phyloP scores from a whole-genome alignment of 2,329 filamentous ascomycete species.

The Orbilia ellipsospora region DNA sequence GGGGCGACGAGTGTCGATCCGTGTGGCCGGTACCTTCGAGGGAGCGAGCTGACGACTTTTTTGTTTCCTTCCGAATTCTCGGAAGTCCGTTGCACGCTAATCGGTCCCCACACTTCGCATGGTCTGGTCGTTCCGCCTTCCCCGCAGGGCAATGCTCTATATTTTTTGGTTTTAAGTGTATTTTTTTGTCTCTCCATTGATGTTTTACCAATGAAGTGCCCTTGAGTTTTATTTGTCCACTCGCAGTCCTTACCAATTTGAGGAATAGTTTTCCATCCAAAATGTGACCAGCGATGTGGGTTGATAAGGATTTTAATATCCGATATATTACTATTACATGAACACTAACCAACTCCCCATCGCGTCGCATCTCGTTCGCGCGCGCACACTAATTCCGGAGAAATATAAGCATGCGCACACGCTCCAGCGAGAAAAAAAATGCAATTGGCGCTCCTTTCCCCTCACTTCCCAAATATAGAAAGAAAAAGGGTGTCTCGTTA shows the following conservation, averaged over 20 bases:
- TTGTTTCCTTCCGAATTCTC: not conserved
- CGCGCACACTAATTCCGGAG: not conserved
- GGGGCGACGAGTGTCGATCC: not conserved
- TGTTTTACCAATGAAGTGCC: not conserved
- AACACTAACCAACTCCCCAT: not conserved
- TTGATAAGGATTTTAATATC: conserved; percentile 6
- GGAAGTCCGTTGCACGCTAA: conserved; percentile 8
- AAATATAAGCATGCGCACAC: not conserved
- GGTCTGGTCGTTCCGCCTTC: conserved; percentile 6
- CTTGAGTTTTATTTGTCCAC: not conserved
- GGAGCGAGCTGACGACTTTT: conserved; percentile 1
- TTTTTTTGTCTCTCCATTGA: not conserved
- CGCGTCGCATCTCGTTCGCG: not conserved
- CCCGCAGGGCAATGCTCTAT: conserved; percentile 6
- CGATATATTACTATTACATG: conserved; percentile 12
- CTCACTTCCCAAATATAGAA: too few species aligned
- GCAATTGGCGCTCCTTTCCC: not conserved
- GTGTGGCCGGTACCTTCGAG: not conserved
- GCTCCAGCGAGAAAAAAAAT: not conserved
- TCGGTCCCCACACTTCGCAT: not conserved
- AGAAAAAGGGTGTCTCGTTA: too few species aligned
- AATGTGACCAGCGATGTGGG: not conserved
- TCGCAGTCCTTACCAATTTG: not conserved
- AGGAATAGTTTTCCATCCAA: not conserved
- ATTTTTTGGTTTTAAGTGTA: not conserved